phyloP scores from a whole-genome alignment of 2,329 filamentous ascomycete species.

The Arthrobotrys megalospora region DNA sequence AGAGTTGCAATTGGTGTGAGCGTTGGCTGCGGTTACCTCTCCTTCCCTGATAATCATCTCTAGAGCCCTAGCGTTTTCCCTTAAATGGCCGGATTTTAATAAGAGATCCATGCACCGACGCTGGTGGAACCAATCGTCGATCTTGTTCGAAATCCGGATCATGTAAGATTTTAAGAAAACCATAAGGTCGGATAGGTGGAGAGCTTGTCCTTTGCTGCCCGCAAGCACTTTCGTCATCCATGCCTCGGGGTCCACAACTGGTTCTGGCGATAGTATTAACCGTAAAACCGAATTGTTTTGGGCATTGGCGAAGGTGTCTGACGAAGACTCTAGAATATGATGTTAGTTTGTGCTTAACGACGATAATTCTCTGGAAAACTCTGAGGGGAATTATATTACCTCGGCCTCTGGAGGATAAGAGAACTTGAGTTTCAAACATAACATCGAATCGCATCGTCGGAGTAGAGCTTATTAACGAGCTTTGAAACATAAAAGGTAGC shows the following conservation, averaged over 20 bases:
- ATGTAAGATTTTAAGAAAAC: conserved; percentile 34
- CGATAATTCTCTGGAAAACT: too few relatives aligned
- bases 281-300: background rate
- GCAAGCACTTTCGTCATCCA: conserved; percentile 11
- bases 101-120: conserved; percentile 20
- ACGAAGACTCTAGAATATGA: background rate
- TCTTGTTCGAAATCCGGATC: conserved; percentile 36
- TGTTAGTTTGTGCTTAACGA: background rate
- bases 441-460: conserved; percentile 31
- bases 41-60: conserved; percentile 5
- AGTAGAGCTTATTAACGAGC: background rate
- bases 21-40: background rate
- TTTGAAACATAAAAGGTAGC: background rate
- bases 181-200: background rate
- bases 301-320: background rate
- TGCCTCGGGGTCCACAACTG: background rate
- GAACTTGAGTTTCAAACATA: conserved; percentile 10
- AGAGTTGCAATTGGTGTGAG: too few relatives aligned
- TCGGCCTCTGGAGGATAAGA: background rate
- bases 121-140: conserved; percentile 8
- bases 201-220: background rate
- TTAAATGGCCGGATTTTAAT: conserved; percentile 7
- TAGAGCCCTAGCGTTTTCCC: conserved; percentile 1
- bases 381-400: too few relatives aligned
- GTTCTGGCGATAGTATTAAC: conserved; percentile 7